Percentiles rank a stretch among this genome's conserved stretches.
Conservation (phyloP, 352 stramenopile genomes). For the Pythium folliculosum region DNA sequence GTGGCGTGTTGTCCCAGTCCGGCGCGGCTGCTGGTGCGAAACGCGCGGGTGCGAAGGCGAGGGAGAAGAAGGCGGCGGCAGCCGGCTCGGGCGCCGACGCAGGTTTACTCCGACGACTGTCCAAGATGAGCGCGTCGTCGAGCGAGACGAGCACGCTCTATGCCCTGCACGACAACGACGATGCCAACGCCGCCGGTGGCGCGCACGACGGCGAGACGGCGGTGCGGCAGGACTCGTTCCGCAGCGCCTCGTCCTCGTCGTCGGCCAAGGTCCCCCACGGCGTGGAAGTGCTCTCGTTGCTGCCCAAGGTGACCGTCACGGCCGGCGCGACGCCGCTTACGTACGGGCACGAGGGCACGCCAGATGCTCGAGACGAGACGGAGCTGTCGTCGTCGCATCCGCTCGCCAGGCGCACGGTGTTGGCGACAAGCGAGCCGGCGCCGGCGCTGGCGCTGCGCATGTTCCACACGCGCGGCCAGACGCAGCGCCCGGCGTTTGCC, state of each 20-base stretch:
- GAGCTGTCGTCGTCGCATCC: background rate
- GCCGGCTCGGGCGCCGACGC: background rate
- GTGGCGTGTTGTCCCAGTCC: background rate
- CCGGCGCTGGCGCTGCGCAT: slow-evolving; percentile 10
- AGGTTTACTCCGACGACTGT: slow-evolving; percentile 5
- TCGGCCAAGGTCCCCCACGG: background rate
- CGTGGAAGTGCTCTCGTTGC: background rate
- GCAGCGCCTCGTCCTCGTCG: slow-evolving; percentile 17
- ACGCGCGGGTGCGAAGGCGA: background rate
- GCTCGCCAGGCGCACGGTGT: no score
- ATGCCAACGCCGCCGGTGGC: background rate
- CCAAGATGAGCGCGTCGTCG: slow-evolving; percentile 24
- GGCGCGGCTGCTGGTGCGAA: background rate
- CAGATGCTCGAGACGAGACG: background rate
- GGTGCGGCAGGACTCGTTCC: slow-evolving; percentile 16
- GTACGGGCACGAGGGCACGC: background rate
- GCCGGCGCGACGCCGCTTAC: background rate
- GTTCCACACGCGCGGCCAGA: slow-evolving; percentile 1
- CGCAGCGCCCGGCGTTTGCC: background rate
- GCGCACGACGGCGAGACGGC: background rate
- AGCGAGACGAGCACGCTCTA: slow-evolving; percentile 8
- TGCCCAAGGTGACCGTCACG: background rate
- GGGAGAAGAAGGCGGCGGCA: background rate
- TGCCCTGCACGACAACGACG: background rate
- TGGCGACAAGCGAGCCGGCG: background rate